Evolutionary conservation across 257 asterid genomes (phyloP).

Genomic region (Asclepias syriaca): DNA sequence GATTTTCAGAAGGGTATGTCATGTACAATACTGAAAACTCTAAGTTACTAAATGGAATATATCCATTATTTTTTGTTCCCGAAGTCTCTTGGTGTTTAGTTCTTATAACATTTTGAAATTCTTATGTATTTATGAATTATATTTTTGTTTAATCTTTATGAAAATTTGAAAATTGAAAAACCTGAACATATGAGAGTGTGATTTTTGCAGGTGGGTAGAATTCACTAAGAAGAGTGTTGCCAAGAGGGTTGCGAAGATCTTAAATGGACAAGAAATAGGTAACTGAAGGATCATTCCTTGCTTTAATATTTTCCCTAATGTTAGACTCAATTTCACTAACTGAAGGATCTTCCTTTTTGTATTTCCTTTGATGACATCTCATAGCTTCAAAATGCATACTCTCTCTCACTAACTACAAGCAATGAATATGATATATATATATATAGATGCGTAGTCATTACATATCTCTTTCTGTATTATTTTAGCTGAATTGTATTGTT

Average conservation of each 20-base stretch:
- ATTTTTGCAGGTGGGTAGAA: conserved; percentile 79
- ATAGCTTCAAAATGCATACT: background rate
- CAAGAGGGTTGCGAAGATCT: conserved; percentile 69
- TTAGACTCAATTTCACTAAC: too few species aligned
- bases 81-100: background rate
- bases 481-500: background rate
- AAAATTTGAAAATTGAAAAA: background rate
- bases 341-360: too few species aligned
- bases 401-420: background rate
- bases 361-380: background rate
- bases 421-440: too few species aligned
- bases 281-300: conserved; percentile 1
- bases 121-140: background rate
- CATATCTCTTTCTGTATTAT: background rate
- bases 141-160: background rate
- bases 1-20: conserved; percentile 80
- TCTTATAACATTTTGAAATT: conserved; percentile 2
- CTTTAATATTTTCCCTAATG: background rate
- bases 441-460: background rate
- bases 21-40: background rate
- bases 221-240: conserved; percentile 74
- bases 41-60: background rate
- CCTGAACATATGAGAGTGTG: background rate
- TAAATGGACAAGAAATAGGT: conserved; percentile 86
- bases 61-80: background rate